Conservation (phyloP, 345 rosid genomes). For the Hibiscus mutabilis region DNA sequence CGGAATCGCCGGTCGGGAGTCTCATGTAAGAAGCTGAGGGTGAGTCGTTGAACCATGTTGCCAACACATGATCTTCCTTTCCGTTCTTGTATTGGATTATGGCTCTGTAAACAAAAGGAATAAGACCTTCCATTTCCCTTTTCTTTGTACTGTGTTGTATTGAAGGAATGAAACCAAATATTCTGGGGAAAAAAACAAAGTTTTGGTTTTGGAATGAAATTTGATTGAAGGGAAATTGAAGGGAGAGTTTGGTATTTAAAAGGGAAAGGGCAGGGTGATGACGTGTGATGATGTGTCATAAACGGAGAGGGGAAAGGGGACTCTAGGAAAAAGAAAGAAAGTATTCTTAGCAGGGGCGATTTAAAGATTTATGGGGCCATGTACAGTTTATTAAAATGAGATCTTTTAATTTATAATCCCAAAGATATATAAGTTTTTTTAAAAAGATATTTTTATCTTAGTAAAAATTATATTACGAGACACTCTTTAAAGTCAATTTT, state of each 20-base stretch:
- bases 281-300: too few species aligned
- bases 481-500: too few species aligned
- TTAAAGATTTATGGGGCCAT: too few species aligned
- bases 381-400: too few species aligned
- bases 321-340: too few species aligned
- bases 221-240: neutral
- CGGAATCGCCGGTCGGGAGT: conserved; percentile 74
- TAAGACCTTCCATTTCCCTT: conserved; percentile 66
- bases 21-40: conserved; percentile 73
- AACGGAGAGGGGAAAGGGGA: too few species aligned
- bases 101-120: conserved; percentile 62
- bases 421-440: too few species aligned
- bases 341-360: too few species aligned
- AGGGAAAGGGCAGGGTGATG: conserved; percentile 22
- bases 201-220: conserved; percentile 4
- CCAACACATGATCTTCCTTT: conserved; percentile 26
- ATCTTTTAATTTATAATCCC: too few species aligned
- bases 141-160: neutral
- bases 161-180: conserved; percentile 13
- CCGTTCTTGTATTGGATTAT: conserved; percentile 60
- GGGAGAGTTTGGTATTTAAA: conserved; percentile 23
- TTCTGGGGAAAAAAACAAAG: neutral
- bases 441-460: too few species aligned
- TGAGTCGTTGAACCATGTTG: conserved; percentile 44
- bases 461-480: too few species aligned